These are phyloP conservation scores for Anthracocystis setariae DNA, from an alignment of 1,284 basidiomycete species.

Conservation along the genomic window DNA sequence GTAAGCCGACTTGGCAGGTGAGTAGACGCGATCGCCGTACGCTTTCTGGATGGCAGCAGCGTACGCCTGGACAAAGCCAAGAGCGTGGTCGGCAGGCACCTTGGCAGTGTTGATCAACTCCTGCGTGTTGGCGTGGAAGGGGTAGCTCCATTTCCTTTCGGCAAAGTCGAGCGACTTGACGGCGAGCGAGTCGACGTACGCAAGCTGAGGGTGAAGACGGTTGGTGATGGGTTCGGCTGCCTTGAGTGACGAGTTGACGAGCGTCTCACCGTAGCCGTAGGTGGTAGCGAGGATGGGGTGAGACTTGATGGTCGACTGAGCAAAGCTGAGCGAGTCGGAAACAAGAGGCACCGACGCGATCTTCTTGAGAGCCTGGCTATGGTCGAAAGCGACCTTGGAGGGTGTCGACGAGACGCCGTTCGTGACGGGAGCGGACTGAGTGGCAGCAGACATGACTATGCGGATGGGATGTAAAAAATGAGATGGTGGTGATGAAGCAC, in stretches of 20 bases:
- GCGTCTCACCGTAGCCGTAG: slow-evolving; percentile 55
- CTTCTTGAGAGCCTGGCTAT: slow-evolving; percentile 56
- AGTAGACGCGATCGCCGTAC: slow-evolving; percentile 59
- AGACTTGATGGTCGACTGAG: slow-evolving; percentile 58
- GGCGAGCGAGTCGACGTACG: slow-evolving; percentile 55
- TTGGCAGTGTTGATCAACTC: slow-evolving; percentile 55
- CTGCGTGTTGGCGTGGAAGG: slow-evolving; percentile 63
- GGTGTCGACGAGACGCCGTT: slow-evolving; percentile 41
- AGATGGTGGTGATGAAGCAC: slow-evolving; percentile 2
- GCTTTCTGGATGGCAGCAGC: slow-evolving; percentile 48
- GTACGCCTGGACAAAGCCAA: slow-evolving; percentile 48
- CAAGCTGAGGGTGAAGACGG: slow-evolving; percentile 61
- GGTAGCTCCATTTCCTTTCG: slow-evolving; percentile 64
- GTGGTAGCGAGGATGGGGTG: slow-evolving; percentile 56
- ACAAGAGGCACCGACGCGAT: slow-evolving; percentile 60
- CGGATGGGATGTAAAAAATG: background rate
- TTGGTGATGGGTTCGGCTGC: slow-evolving; percentile 58
- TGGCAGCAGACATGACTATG: slow-evolving; percentile 44
- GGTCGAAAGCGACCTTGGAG: slow-evolving; percentile 41
- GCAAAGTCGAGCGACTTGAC: slow-evolving; percentile 62
- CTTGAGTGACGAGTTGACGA: slow-evolving; percentile 52
- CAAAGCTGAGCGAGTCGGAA: slow-evolving; percentile 55
- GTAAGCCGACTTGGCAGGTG: slow-evolving; percentile 58
- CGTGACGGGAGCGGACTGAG: slow-evolving; percentile 34
- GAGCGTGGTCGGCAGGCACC: slow-evolving; percentile 54